Base-by-base conservation (phyloP, 805 yeast genomes). In the Candida anglica region DNA sequence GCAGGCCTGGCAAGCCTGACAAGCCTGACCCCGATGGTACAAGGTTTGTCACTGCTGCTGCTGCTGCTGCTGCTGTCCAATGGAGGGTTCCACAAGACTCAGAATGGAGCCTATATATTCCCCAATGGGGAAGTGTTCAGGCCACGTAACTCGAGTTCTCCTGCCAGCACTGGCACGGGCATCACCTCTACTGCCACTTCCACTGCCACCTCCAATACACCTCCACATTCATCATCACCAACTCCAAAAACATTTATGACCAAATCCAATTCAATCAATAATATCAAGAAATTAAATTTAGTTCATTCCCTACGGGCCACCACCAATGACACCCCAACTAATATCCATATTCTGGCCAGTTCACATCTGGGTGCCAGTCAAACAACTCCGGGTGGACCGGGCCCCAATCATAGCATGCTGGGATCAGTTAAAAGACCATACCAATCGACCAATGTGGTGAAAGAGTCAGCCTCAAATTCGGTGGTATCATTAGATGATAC, bases 81-180 rank as follows among this genome's bases (percentile, higher is more conserved):
- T n/a, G n/a, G n/a, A n/a, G n/a, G n/a, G n/a, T 38, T 37, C 28
- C 38, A 32, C 18, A 48, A 43, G 33, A 35, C 42, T 8, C 33
- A 36, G 33, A 36, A 33, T 14, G 56, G 65, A 8, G 40, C 61
- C 11, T 67, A 53, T 43, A 64, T 57, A 40, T 73, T 73, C 46
- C 78, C 78, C 11, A 73, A 73, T 47, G 79, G 79, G 31, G 79
- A 73, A 44, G 60, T 71, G 2, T 73, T 73, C 48, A 53, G 71
- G 22, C 78, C 78, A 2, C 48, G 77, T 25, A 51, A 56, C 60
- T 9, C 71, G 71, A 2, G 38, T 57, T n/a, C 63, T 57, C 21
- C 18, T n/a, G 10, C 14, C 17, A 27, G 29, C 17, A 14, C 9
- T 7, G 13, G 9, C 10, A 19, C 11, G 29, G 19, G 25, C 26